A percentile compares a stretch with the other conserved stretches of the same genome.
These are phyloP conservation scores for Davidsoniella neocaledoniae DNA, from an alignment of 2,329 filamentous ascomycete genomes.

Conservation along the genomic window DNA sequence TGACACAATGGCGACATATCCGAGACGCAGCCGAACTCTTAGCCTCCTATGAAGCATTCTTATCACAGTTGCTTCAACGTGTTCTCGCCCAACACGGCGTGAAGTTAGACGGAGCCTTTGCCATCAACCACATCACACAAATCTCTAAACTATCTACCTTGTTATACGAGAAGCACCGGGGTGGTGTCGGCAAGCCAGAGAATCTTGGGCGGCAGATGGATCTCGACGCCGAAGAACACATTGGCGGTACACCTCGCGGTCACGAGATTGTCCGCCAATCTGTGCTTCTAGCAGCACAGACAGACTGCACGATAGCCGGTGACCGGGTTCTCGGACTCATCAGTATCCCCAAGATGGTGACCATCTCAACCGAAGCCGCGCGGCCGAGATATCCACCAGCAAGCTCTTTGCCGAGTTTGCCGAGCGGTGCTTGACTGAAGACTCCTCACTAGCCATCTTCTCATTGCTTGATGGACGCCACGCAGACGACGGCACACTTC, in stretches of 20 bases:
- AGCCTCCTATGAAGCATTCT: conserved; percentile 6
- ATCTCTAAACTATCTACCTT: conserved; percentile 4
- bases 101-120: conserved; percentile 8
- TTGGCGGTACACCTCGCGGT: conserved; percentile 1
- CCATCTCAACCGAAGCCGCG: conserved; percentile 1
- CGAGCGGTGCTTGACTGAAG: conserved; percentile 8
- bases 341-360: conserved; percentile 5
- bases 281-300: conserved; percentile 2
- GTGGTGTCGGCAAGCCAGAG: background rate
- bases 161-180: conserved; percentile 1
- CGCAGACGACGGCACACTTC: conserved; percentile 2
- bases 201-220: conserved; percentile 1
- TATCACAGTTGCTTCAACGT: conserved; percentile 7
- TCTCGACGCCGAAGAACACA: background rate
- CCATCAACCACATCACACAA: conserved; percentile 6
- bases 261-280: conserved; percentile 1
- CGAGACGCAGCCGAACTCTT: conserved; percentile 11
- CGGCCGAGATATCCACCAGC: conserved; percentile 2
- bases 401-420: conserved; percentile 8
- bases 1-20: conserved; percentile 12
- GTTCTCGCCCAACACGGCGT: conserved; percentile 11
- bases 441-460: conserved; percentile 6
- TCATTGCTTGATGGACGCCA: conserved; percentile 11
- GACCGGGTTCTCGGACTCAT: conserved; percentile 9
- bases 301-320: conserved; percentile 8